Evolutionary conservation across 176 grass and related monocot genomes (phyloP).

Genomic region (Zoysia pacifica): DNA sequence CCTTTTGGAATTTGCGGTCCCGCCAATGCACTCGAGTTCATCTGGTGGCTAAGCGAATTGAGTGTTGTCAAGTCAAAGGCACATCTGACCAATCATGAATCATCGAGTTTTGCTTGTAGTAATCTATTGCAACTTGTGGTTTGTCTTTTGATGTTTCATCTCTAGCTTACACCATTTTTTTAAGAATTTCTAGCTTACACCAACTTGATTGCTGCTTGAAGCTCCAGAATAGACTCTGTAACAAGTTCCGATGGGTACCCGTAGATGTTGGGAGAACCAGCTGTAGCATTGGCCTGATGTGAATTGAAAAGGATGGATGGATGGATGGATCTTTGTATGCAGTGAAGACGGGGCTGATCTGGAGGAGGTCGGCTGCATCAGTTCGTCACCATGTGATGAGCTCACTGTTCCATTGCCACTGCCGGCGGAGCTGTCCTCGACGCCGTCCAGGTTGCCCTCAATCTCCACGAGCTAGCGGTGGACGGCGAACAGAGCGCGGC

Average conservation of each 20-base stretch:
- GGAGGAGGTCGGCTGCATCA: neutral
- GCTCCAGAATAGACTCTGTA: neutral
- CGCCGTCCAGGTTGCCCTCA: constrained; percentile 17
- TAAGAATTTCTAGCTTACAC: too few species aligned
- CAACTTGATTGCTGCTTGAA: neutral
- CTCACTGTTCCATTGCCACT: constrained; percentile 41
- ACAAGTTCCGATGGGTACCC: neutral
- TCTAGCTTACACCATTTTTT: too few species aligned
- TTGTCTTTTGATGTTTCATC: neutral
- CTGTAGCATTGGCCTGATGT: neutral
- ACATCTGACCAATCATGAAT: constrained; percentile 31
- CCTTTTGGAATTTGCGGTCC: constrained; percentile 36
- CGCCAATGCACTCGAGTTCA: constrained; percentile 29
- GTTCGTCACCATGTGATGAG: constrained; percentile 2
- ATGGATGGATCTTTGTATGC: neutral
- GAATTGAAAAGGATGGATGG: neutral
- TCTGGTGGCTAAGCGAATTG: neutral
- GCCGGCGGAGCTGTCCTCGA: neutral
- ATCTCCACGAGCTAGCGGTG: constrained; percentile 25
- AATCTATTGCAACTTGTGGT: constrained; percentile 21
- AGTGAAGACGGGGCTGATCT: neutral
- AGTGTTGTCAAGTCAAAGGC: constrained; percentile 43
- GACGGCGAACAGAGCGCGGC: constrained; percentile 47
- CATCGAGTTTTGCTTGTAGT: constrained; percentile 7
- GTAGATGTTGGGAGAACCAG: neutral